Base-by-base conservation (phyloP, 2,329 filamentous ascomycete genomes). In the Aureobasidium uvarum region DNA sequence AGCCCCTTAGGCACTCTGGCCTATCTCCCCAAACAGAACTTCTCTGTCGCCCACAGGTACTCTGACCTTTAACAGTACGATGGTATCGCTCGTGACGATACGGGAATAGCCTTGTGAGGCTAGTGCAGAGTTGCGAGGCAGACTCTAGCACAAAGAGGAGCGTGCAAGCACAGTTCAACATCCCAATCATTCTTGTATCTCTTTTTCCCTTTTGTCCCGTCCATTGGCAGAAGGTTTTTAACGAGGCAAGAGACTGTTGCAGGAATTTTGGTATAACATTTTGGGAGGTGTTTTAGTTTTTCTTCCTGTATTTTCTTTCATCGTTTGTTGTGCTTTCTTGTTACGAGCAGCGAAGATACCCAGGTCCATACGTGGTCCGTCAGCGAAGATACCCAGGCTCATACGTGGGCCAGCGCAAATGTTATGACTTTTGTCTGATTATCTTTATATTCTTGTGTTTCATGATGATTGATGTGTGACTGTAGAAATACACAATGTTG, bases 51-150 rank as follows among this genome's bases (percentile, higher is more conserved):
- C 38, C 31, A 59, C 13, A 60, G 56, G 56, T 60, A 60, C 56
- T 60, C 56, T 60, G 56, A 48, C 56, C 56, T 60, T 48, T 38
- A 48, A 60, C 56, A 60, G 56, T 58, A 58, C 6, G 54, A 41
- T 58, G 54, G 54, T 58, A 7, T 58, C 54, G 38, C 54, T 58
- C 38, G 54, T 58, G 54, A 58, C 38, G 54, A 58, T 45, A 43
- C 54, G 25, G 16, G 38, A 20, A 20, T 41, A 58, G 54, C 41
- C 54, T 58, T 31, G 1, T n/a, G 54, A 58, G 54, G 39, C 54
- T 43, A 43, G 36, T 58, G 54, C 38, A 58, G 54, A 18, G 54
- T 58, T 58, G 54, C 28, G 43, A 58, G 11, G 23, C 28, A 58
- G 33, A 58, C 38, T 43, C 54, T 20, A 11, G 50, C n/a, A 52